Base-by-base conservation (phyloP, 495 filamentous ascomycete species). In the Podospora conica region DNA sequence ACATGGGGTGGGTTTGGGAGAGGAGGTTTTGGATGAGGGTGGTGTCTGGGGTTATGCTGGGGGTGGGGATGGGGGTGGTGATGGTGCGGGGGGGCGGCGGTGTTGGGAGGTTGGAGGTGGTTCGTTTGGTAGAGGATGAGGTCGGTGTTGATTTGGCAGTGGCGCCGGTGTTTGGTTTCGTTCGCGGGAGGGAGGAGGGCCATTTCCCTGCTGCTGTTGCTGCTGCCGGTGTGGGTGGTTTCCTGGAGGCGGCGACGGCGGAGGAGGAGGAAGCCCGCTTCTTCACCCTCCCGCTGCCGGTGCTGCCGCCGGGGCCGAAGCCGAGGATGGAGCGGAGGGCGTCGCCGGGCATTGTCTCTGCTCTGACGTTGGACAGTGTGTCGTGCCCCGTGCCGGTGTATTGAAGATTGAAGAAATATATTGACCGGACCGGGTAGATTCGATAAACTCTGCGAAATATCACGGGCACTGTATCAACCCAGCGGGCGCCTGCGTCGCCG, bases 181-280 rank as follows among this genome's bases (percentile, higher is more conserved):
- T 86, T 61, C 86, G 86, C 25, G 81, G 77, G 67, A 86, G 78
- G 12, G 78, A 73, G 20, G 77, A 66, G 8, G 71, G 15, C 76
- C 76, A 76, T 59, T 75, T 67, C 40, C 85, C 78, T 65, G 87
- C 86, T 1, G 84, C 80, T 1, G 84, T 81, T 9, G 78, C 70
- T n/a, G 76, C 55, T 8, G 76, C 75, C n/a, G 28, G 61, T 65
- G 59, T 77, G 75, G 61, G 72, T 79, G 60, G 76, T 70, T 24
- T 70, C 6, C 27, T 23, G 24, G 27, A 10, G 1, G 24, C n/a
- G n/a, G 40, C n/a, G n/a, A n/a, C 1, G 3, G 40, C 8, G 9
- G 60, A 28, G 10, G 77, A 70, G 12, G 73, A 71, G 25, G 78
- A 74, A 7, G 71, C 68, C 18, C 68, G 64, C 58, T 80, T 82